phyloP scores from a whole-genome alignment of 2,329 filamentous ascomycete genomes.

The Mollisia scopiformis region DNA sequence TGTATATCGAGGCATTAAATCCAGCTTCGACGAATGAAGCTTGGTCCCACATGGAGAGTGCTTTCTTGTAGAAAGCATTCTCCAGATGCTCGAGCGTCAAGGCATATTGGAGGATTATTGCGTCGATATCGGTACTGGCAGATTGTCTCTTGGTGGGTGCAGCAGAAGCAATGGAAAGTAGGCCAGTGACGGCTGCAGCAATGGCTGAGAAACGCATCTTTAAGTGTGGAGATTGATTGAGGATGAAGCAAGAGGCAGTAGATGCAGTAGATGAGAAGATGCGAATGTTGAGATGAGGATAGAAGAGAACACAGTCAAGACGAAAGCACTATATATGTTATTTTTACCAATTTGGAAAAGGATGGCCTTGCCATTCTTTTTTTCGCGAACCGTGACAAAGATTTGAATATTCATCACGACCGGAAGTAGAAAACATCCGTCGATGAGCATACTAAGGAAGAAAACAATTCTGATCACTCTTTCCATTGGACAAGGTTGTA shows the following conservation, averaged over 20 bases:
- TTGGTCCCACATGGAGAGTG: constrained; percentile 58
- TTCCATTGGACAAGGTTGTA: background rate
- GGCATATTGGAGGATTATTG: constrained; percentile 49
- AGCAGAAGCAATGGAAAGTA: constrained; percentile 18
- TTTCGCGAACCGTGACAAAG: background rate
- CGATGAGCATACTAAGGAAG: background rate
- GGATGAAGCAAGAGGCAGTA: background rate
- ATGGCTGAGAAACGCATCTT: constrained; percentile 32
- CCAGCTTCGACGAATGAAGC: constrained; percentile 55
- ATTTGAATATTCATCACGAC: background rate
- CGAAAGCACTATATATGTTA: background rate
- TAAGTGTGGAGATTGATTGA: background rate
- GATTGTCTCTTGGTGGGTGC: constrained; percentile 27
- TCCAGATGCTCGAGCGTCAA: constrained; percentile 61
- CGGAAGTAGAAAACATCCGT: background rate
- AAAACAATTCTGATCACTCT: background rate
- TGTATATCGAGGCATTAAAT: constrained; percentile 54
- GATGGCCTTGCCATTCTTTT: background rate
- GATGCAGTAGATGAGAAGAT: background rate
- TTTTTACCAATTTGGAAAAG: background rate
- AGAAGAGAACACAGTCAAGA: background rate
- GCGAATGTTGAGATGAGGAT: background rate
- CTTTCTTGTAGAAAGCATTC: constrained; percentile 64
- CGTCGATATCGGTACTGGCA: constrained; percentile 25
- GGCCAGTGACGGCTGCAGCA: constrained; percentile 15